phyloP scores from a whole-genome alignment of 2,329 filamentous ascomycete genomes.

The Neofusicoccum umdonicola region DNA sequence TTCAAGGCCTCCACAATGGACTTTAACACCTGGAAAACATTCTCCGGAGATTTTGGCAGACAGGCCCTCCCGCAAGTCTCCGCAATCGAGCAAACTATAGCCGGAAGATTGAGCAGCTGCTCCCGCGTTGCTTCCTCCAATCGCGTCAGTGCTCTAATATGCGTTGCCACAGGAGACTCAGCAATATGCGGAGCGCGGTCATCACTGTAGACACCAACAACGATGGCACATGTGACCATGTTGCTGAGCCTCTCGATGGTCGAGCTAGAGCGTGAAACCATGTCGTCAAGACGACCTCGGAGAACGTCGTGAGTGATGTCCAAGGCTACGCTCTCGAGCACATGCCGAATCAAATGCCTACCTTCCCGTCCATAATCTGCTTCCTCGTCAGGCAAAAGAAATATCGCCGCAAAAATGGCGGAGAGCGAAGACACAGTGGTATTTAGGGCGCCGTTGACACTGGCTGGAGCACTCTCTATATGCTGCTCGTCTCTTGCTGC shows the following conservation, averaged over 20 bases:
- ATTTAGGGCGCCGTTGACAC: constrained; percentile 29
- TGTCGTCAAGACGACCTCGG: background rate
- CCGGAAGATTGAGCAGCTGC: background rate
- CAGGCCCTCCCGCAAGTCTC: constrained; percentile 6
- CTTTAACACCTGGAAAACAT: background rate
- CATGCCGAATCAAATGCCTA: constrained; percentile 17
- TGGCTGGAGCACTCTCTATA: constrained; percentile 27
- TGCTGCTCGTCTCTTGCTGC: constrained; percentile 26
- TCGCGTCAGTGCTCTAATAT: background rate
- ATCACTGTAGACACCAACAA: background rate
- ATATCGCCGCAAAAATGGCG: constrained; percentile 14
- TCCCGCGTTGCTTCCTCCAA: background rate
- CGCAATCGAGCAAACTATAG: background rate
- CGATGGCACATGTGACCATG: background rate
- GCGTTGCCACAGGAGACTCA: background rate
- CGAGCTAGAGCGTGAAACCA: background rate
- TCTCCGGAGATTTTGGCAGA: background rate
- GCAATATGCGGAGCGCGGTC: background rate
- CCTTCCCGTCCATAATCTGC: constrained; percentile 26
- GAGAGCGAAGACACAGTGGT: constrained; percentile 3
- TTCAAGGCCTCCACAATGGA: background rate
- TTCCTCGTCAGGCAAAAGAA: constrained; percentile 24
- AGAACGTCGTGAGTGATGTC: background rate
- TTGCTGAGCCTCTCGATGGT: background rate
- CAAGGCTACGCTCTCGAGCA: background rate